Percentiles rank a stretch among this genome's conserved stretches.
Conservation (phyloP, 2,329 filamentous ascomycete species). For the Colletotrichum sp. region DNA sequence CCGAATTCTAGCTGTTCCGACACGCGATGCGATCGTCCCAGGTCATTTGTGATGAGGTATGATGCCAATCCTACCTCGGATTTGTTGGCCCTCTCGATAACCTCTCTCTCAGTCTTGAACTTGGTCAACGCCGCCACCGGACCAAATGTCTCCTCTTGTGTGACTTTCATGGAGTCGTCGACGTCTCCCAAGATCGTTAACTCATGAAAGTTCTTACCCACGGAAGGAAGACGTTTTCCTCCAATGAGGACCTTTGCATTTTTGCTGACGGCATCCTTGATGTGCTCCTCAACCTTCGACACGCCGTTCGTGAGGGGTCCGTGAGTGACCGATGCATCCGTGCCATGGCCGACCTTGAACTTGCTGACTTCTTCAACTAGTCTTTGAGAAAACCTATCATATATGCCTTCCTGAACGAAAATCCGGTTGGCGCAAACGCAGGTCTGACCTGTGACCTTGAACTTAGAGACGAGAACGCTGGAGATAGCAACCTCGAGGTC, state of each 20-base stretch:
- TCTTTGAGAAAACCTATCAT: slow-evolving; percentile 73
- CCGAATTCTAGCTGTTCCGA: slow-evolving; percentile 63
- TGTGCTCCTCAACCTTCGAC: slow-evolving; percentile 67
- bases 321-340: slow-evolving; percentile 60
- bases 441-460: slow-evolving; percentile 93
- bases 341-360: slow-evolving; percentile 78
- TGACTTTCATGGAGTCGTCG: slow-evolving; percentile 70
- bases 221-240: slow-evolving; percentile 64
- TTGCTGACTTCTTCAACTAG: slow-evolving; percentile 74
- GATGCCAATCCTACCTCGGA: slow-evolving; percentile 75
- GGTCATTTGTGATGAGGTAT: slow-evolving; percentile 69
- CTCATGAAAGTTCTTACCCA: slow-evolving; percentile 74
- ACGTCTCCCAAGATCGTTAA: slow-evolving; percentile 74
- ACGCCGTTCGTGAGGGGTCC: slow-evolving; percentile 70
- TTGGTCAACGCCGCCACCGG: slow-evolving; percentile 74
- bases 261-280: slow-evolving; percentile 67
- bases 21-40: slow-evolving; percentile 44
- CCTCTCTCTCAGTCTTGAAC: slow-evolving; percentile 74
- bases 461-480: slow-evolving; percentile 86
- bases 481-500: slow-evolving; percentile 86
- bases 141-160: slow-evolving; percentile 76
- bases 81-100: slow-evolving; percentile 69
- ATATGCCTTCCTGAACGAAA: slow-evolving; percentile 79
- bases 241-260: slow-evolving; percentile 66
- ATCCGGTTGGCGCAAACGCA: slow-evolving; percentile 90